Evolutionary conservation across 2,329 filamentous ascomycete species (phyloP).

Genomic region (Pseudopyricularia javanii): DNA sequence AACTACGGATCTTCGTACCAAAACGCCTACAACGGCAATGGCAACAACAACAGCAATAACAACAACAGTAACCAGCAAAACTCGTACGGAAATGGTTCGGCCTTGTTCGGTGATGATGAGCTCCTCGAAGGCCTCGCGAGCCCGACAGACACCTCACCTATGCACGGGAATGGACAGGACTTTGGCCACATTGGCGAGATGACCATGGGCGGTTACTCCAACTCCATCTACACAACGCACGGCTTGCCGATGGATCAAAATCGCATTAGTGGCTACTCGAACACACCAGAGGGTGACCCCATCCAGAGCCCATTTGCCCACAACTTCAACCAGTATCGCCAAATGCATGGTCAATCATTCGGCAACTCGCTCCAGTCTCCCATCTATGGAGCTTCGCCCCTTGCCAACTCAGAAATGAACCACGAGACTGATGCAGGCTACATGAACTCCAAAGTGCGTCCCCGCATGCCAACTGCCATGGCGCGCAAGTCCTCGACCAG

Average conservation of each 20-base stretch:
- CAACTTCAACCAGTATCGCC: conserved; percentile 65
- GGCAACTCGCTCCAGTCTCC: conserved; percentile 41
- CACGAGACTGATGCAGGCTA: conserved; percentile 42
- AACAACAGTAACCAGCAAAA: conserved; percentile 46
- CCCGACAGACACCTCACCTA: conserved; percentile 37
- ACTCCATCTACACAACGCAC: conserved; percentile 39
- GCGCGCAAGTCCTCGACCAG: conserved; percentile 63
- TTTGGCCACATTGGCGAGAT: conserved; percentile 42
- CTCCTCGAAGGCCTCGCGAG: conserved; percentile 61
- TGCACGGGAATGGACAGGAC: conserved; percentile 42
- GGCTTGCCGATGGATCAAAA: conserved; percentile 52
- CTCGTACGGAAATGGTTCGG: conserved; percentile 66
- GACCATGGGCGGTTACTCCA: conserved; percentile 40
- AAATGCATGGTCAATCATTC: conserved; percentile 48
- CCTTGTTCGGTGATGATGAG: conserved; percentile 79
- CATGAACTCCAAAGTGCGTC: conserved; percentile 40
- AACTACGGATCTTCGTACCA: conserved; percentile 49
- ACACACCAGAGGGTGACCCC: conserved; percentile 81
- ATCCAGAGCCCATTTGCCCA: conserved; percentile 83
- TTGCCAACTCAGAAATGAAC: conserved; percentile 34
- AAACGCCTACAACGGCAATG: conserved; percentile 43
- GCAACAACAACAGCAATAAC: conserved; percentile 50
- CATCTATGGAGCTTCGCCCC: conserved; percentile 35
- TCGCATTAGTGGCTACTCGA: conserved; percentile 72
- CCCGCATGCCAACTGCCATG: conserved; percentile 49